phyloP scores from a whole-genome alignment of 108 stramenopile genomes.

The Discostella stelligeroides region DNA sequence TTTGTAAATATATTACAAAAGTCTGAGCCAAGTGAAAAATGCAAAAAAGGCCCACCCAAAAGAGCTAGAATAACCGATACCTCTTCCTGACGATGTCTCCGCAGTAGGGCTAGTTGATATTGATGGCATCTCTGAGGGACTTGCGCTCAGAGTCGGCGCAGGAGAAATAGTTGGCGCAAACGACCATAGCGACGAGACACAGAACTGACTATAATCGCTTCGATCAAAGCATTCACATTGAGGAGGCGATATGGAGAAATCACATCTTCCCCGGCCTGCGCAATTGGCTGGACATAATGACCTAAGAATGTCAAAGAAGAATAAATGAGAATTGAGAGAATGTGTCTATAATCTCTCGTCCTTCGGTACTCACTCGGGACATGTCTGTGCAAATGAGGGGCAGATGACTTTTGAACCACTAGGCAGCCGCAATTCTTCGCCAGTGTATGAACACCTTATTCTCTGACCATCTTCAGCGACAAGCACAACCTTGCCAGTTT shows the following conservation, averaged over 20 bases:
- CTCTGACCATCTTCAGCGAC: conserved; percentile 14
- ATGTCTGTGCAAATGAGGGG: conserved; percentile 37
- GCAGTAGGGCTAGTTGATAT: conserved; percentile 45
- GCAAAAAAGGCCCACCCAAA: neutral
- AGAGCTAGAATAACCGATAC: conserved; percentile 1
- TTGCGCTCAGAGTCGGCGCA: conserved; percentile 31
- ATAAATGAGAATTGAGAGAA: neutral
- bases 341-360: neutral
- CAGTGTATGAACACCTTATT: conserved; percentile 33
- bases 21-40: no score
- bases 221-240: conserved; percentile 51
- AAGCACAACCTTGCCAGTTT: conserved; percentile 28
- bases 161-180: conserved; percentile 50
- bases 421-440: conserved; percentile 34
- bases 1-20: no score
- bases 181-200: conserved; percentile 31
- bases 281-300: conserved; percentile 46
- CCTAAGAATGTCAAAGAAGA: conserved; percentile 4
- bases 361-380: conserved; percentile 27
- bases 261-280: conserved; percentile 44
- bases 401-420: conserved; percentile 38
- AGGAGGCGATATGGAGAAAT: conserved; percentile 41
- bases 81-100: conserved; percentile 3
- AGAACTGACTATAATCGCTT: conserved; percentile 30
- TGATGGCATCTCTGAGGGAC: conserved; percentile 32